Evolutionary conservation across 2,329 filamentous ascomycete genomes (phyloP).

Genomic region (Cladorrhinum sp.): DNA sequence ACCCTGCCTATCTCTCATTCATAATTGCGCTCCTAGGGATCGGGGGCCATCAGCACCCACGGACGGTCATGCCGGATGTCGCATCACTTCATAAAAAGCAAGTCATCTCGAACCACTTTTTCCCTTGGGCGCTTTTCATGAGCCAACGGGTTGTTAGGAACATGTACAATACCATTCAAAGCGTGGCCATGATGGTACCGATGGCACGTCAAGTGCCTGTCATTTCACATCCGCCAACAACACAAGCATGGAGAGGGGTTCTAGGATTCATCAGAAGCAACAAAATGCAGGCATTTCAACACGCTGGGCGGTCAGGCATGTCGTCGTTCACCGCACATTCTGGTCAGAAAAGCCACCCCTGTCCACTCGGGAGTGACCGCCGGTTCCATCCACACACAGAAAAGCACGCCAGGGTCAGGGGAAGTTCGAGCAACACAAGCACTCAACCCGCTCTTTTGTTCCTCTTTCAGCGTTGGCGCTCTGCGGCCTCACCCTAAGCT

Average conservation of each 20-base stretch:
- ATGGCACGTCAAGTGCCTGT: background rate
- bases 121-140: background rate
- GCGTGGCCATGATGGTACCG: background rate
- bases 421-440: conserved; percentile 7
- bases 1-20: conserved; percentile 7
- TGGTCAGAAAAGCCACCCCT: conserved; percentile 10
- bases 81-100: conserved; percentile 6
- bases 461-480: conserved; percentile 16
- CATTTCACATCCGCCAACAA: background rate
- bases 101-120: conserved; percentile 4
- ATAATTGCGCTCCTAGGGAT: background rate
- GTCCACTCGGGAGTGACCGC: conserved; percentile 8
- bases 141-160: conserved; percentile 1
- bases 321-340: conserved; percentile 7
- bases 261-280: background rate
- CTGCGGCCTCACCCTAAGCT: background rate
- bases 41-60: background rate
- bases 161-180: background rate
- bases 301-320: background rate
- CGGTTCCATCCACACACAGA: conserved; percentile 12
- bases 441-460: conserved; percentile 8
- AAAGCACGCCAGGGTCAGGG: conserved; percentile 12
- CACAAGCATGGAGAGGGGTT: background rate
- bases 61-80: conserved; percentile 9
- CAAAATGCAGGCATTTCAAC: background rate